A percentile compares a stretch with the other conserved stretches of the same genome.
Conservation (phyloP, 805 yeast species). For the Ogataea paraovalis region DNA sequence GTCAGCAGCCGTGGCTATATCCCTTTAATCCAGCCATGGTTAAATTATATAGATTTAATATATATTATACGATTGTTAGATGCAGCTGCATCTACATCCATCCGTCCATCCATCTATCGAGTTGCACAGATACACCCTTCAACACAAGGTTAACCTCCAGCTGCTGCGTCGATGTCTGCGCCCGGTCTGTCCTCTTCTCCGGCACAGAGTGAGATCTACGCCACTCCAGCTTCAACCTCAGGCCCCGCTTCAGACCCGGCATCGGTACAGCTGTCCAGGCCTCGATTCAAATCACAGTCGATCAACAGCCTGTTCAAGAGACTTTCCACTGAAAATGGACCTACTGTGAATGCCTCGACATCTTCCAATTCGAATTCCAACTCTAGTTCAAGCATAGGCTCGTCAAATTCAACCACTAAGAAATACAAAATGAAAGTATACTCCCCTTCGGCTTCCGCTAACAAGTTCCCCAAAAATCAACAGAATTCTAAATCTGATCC, state of each 20-base stretch:
- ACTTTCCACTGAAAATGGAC: conserved; percentile 1
- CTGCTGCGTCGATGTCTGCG: no score
- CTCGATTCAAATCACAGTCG: conserved; percentile 27
- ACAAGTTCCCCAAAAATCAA: background rate
- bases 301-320: conserved; percentile 25
- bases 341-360: conserved; percentile 1
- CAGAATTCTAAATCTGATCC: background rate
- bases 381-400: conserved; percentile 1
- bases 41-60: no score
- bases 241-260: background rate
- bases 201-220: background rate
- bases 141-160: no score
- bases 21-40: no score
- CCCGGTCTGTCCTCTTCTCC: background rate
- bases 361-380: conserved; percentile 3
- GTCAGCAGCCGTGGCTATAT: no score
- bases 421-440: background rate
- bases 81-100: no score
- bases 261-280: conserved; percentile 4
- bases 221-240: background rate
- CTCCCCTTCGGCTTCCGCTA: background rate
- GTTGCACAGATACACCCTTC: no score
- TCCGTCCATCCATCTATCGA: no score
- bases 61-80: no score
- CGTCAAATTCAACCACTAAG: no score